Conservation (phyloP, 2,329 filamentous ascomycete genomes). For the Aurifilum marmelostoma region DNA sequence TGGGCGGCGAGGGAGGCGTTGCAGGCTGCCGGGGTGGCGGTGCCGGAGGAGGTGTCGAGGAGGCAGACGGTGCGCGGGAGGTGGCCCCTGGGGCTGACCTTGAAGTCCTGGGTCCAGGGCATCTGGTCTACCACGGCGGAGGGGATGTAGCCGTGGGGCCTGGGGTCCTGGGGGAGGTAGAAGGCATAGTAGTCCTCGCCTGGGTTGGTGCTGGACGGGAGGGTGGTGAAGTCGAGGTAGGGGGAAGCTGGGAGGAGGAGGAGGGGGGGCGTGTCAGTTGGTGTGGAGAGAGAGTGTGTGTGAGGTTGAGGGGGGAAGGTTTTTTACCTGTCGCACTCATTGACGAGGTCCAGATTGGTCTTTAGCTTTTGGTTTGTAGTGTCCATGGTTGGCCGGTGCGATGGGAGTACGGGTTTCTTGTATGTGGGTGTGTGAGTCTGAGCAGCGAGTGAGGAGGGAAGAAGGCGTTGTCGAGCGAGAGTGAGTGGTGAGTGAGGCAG, state of each 20-base stretch:
- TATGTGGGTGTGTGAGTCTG: neutral
- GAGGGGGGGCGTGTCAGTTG: neutral
- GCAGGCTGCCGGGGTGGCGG: conserved; percentile 36
- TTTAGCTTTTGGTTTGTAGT: conserved; percentile 3
- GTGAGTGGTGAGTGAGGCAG: neutral
- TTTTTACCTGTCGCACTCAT: conserved; percentile 26
- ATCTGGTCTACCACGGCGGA: conserved; percentile 49
- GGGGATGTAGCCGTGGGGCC: conserved; percentile 55
- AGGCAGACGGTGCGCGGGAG: conserved; percentile 38
- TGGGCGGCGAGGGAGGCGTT: conserved; percentile 45
- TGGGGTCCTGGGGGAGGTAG: conserved; percentile 47
- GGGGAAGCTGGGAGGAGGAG: conserved; percentile 48
- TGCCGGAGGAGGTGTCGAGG: conserved; percentile 35
- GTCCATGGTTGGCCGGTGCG: conserved; percentile 29
- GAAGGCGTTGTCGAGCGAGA: neutral
- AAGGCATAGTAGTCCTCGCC: conserved; percentile 45
- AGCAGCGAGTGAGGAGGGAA: neutral
- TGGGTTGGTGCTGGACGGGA: conserved; percentile 40
- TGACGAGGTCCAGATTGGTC: conserved; percentile 23
- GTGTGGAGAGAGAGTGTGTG: neutral
- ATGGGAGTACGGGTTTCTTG: neutral
- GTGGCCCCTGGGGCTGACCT: conserved; percentile 36
- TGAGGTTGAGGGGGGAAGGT: no score
- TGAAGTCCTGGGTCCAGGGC: conserved; percentile 47
- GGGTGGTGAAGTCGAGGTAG: conserved; percentile 40